Evolutionary conservation across 495 filamentous ascomycete species (phyloP), one percentile per base, ranked within the genome.

Genomic region (Hyaloscypha hepaticicola): DNA sequence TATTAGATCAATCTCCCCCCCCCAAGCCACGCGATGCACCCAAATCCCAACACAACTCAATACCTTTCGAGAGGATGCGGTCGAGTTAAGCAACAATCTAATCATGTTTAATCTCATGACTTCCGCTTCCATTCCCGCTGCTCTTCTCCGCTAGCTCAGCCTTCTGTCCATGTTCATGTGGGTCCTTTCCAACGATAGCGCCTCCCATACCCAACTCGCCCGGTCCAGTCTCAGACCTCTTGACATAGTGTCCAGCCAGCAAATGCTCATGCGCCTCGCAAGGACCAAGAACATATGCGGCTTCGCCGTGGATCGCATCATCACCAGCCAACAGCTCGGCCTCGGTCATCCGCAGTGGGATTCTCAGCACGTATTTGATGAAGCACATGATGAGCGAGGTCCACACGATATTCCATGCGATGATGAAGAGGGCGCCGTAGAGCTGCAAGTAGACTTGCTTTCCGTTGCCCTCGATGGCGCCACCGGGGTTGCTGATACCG

Each of bases 351-450:
- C 79, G 72, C 60, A 83, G 72, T 4, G 78, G 79, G 25, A 85
- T 76, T 31, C 82, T 78, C 19, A 76, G 63, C 22, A 84, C 82
- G 71, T 82, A 79, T 66, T 83, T 82, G 73, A 85, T 84, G 70
- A 84, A 84, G 14, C 77, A 65, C 70, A 82, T 72, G 62, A 85
- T 82, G 29, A 82, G 61, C 12, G 73, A 73, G 7, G 82, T 85
- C 81, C 81, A 83, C 59, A 85, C 77, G 14, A 81, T 41, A 66
- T 85, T 84, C 74, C 78, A 80, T 27, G 79, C 82, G 58, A 85
- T 79, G 66, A 85, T 75, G 74, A 85, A 85, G 12, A 78, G 68
- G 3, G 79, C 81, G 58, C 82, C 81, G 57, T 61, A 61, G 33
- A 79, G 81, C 65, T 85, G 83, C 29, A 79, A 65, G 67, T 80